phyloP scores from a whole-genome alignment of 352 stramenopile species.

The Blastocystis sp. region DNA sequence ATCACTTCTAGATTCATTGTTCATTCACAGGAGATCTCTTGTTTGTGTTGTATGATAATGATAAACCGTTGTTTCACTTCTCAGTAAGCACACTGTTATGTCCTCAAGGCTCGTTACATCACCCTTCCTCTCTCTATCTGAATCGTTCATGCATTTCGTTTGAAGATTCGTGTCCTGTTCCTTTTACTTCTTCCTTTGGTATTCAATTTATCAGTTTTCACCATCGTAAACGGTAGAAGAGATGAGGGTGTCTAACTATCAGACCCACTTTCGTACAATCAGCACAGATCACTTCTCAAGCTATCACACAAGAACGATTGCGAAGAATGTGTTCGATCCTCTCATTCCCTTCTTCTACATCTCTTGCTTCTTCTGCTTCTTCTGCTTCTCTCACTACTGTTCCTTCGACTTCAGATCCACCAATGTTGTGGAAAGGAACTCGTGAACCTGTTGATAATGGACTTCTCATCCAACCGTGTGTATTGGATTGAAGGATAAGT shows the following conservation, averaged over 20 bases:
- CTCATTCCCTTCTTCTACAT: slow-evolving; percentile 13
- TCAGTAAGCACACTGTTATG: slow-evolving; percentile 21
- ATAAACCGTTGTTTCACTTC: slow-evolving; percentile 42
- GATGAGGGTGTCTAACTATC: neutral
- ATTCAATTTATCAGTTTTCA: slow-evolving; percentile 12
- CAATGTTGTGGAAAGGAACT: slow-evolving; percentile 25
- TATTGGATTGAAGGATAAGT: neutral
- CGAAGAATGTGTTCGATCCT: neutral
- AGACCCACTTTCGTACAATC: neutral
- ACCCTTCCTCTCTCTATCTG: slow-evolving; percentile 41
- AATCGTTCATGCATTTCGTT: slow-evolving; percentile 37
- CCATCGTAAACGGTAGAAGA: neutral
- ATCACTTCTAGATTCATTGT: neutral
- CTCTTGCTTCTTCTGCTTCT: neutral
- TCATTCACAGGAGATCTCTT: slow-evolving; percentile 18
- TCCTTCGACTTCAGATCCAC: neutral
- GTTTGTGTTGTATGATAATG: slow-evolving; percentile 6
- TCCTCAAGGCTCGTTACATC: neutral
- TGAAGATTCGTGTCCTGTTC: neutral
- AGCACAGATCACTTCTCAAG: neutral
- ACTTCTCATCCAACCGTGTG: neutral
- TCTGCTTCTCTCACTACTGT: too few species aligned
- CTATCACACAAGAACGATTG: neutral
- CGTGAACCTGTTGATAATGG: neutral
- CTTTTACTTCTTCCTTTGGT: slow-evolving; percentile 33